These are phyloP conservation scores for Maudiozyma serrabonitensis DNA, from an alignment of 805 yeast genomes.

Conservation along the genomic window DNA sequence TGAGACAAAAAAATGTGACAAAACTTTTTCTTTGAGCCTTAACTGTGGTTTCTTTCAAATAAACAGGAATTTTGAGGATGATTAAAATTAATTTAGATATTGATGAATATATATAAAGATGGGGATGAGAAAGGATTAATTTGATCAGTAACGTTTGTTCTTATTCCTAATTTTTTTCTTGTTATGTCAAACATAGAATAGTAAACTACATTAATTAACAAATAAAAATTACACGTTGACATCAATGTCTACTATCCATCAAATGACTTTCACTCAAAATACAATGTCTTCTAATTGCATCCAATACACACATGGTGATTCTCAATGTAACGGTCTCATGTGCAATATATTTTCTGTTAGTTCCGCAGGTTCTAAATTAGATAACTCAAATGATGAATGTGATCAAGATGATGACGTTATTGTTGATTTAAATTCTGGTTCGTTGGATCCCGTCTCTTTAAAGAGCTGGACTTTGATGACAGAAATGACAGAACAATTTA, in stretches of 20 bases:
- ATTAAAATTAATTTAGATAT: no score
- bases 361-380: neutral
- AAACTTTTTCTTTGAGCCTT: neutral
- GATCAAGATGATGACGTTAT: constrained; percentile 21
- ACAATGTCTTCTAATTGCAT: neutral
- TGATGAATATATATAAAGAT: no score
- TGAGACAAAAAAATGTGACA: neutral
- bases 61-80: no score
- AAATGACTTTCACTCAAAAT: neutral
- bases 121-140: no score
- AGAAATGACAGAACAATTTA: constrained; percentile 20
- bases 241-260: neutral
- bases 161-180: no score
- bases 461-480: constrained; percentile 17
- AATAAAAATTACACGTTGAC: no score
- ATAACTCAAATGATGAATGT: neutral
- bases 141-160: no score
- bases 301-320: neutral
- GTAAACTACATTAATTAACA: no score
- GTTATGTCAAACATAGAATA: no score
- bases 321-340: neutral
- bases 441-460: constrained; percentile 20
- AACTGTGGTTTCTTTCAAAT: no score
- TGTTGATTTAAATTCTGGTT: constrained; percentile 26
- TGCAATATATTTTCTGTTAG: neutral